Conservation (phyloP, 768 basidiomycete genomes). For the Lentinula guzmanii region DNA sequence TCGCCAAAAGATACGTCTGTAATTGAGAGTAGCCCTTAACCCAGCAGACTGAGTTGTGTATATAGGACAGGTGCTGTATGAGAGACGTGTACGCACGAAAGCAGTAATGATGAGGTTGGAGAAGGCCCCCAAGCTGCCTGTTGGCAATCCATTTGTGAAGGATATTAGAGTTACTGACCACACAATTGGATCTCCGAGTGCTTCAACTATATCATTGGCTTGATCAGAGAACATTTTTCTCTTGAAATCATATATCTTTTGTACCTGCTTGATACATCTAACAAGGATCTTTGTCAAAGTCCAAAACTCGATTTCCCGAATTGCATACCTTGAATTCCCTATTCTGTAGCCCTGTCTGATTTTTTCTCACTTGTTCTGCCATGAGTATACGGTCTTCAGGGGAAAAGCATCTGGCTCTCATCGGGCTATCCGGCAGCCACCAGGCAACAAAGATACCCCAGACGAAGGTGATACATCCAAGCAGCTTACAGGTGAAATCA, state of each 20-base stretch:
- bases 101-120: constrained; percentile 46
- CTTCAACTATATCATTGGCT: constrained; percentile 27
- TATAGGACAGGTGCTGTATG: neutral
- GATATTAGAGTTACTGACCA: constrained; percentile 42
- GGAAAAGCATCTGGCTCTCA: constrained; percentile 42
- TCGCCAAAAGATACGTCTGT: constrained; percentile 48
- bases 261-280: constrained; percentile 27
- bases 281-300: neutral
- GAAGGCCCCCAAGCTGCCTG: constrained; percentile 44
- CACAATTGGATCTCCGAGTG: constrained; percentile 36
- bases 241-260: neutral
- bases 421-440: constrained; percentile 47
- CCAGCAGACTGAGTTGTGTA: neutral
- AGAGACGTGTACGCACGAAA: constrained; percentile 24
- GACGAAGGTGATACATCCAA: constrained; percentile 37
- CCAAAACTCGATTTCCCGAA: neutral
- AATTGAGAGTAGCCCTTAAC: constrained; percentile 37
- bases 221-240: neutral
- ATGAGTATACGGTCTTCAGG: constrained; percentile 40
- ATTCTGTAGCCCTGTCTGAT: constrained; percentile 49
- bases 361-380: constrained; percentile 44
- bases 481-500: constrained; percentile 23
- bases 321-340: constrained; percentile 36
- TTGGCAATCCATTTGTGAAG: constrained; percentile 40
- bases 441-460: constrained; percentile 43